Base-by-base conservation (phyloP, 2,329 filamentous ascomycete species). In the Alternaria infectoria region DNA sequence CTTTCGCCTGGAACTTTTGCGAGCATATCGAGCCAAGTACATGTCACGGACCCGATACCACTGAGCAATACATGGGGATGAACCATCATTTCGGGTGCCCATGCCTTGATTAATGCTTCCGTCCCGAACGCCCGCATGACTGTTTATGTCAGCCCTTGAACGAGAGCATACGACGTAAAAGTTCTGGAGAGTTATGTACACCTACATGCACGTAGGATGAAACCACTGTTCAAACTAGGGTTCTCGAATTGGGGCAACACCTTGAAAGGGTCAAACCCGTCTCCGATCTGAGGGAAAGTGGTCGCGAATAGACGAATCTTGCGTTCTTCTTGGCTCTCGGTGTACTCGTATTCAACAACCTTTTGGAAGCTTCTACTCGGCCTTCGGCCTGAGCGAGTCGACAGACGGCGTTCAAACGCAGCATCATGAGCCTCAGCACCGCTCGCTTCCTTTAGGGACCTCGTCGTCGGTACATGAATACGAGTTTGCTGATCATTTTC, bases 21-120 rank as follows among this genome's bases (percentile, higher is more conserved):
- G 17, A 67, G 67, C 71, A 77, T 77, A 32, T 79, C 77, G 23
- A 74, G 59, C 70, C 70, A 79, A 3, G 70, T 70, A 0, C 74
- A 74, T 12, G 69, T 64, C 9, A 77, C 11, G n/a, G 73, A 52
- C 2, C 30, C 30, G 30, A 65, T 69, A 0, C 69, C 64, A 59
- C 72, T 78, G 6, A 78, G 66, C 4, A 77, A 44, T 17, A 74
- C 62, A 25, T 77, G 66, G 1, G 69, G 71, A 44, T 78, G 64
- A 4, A 68, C 66, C 8, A 74, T 59, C 66, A 77, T 69, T 3
- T 56, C 51, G 3, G 73, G 76, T 6, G 75, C 44, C 75, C 75
- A 77, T 62, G 66, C 76, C 15, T 63, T 52, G 13, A 72, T 49
- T 3, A 69, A 74, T 7, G 65, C 57, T 23, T 66, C 66, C 3